phyloP scores from a whole-genome alignment of 1,284 basidiomycete genomes.

The Irpex sp. region DNA sequence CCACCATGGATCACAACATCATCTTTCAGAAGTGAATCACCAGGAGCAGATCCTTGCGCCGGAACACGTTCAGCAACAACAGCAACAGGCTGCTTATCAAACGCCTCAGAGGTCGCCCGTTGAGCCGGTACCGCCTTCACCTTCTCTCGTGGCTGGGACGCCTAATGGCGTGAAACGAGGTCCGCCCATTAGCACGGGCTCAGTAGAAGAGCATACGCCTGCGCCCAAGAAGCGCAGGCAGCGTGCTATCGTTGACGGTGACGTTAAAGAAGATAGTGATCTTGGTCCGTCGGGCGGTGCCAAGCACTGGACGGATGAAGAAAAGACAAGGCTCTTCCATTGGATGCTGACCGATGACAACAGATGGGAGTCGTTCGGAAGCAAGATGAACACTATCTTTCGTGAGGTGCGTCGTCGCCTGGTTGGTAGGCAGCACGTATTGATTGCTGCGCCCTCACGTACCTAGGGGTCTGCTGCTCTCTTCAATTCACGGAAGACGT shows the following conservation, averaged over 20 bases:
- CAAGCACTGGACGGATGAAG: slow-evolving; percentile 78
- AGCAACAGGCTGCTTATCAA: background rate
- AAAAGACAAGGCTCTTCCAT: slow-evolving; percentile 66
- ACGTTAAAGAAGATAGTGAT: slow-evolving; percentile 20
- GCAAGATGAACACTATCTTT: slow-evolving; percentile 75
- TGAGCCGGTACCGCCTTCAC: background rate
- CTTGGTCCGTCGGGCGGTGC: slow-evolving; percentile 42
- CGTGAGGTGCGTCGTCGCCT: slow-evolving; percentile 52
- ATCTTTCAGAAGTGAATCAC: background rate
- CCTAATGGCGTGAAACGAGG: slow-evolving; percentile 3
- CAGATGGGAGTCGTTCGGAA: slow-evolving; percentile 68
- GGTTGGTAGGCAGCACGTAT: background rate
- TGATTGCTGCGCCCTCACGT: background rate
- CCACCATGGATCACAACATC: background rate
- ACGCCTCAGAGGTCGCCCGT: background rate
- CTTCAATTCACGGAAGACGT: slow-evolving; percentile 70
- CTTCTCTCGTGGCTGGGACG: background rate
- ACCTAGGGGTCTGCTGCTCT: slow-evolving; percentile 61
- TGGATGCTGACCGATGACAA: slow-evolving; percentile 77
- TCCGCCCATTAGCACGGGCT: background rate
- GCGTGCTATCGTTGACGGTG: slow-evolving; percentile 8
- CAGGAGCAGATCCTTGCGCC: background rate
- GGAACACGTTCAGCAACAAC: background rate
- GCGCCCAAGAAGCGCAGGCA: background rate
- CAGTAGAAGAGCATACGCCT: slow-evolving; percentile 1